phyloP scores from a whole-genome alignment of 305 asterid genomes.

The Lippia alba region DNA sequence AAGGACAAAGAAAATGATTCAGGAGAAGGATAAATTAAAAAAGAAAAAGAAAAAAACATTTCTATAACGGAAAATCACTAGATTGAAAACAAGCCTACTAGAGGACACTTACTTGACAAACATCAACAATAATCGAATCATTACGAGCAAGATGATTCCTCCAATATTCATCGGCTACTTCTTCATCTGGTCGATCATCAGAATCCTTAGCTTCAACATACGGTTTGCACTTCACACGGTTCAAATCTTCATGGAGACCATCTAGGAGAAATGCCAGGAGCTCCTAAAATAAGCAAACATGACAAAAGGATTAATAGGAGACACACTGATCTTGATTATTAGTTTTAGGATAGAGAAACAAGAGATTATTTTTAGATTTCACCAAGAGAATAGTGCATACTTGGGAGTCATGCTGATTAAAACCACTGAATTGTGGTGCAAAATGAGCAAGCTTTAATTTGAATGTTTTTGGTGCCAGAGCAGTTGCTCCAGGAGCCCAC shows the following conservation, averaged over 20 bases:
- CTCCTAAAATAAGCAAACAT: conserved; percentile 60
- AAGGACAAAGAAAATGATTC: conserved; percentile 13
- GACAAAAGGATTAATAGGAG: conserved; percentile 32
- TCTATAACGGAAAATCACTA: conserved; percentile 14
- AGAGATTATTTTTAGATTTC: conserved; percentile 19
- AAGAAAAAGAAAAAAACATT: conserved; percentile 26
- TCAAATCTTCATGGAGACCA: conserved; percentile 98
- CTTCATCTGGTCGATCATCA: conserved; percentile 84
- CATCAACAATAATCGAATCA: conserved; percentile 93
- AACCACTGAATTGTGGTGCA: conserved; percentile 98
- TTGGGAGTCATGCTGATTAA: conserved; percentile 98
- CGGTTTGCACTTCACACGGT: conserved; percentile 94
- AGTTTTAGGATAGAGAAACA: conserved; percentile 4
- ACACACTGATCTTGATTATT: conserved; percentile 4
- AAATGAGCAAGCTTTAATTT: conserved; percentile 93
- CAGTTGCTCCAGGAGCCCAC: conserved; percentile 94
- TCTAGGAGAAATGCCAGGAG: conserved; percentile 92
- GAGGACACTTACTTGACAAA: conserved; percentile 74
- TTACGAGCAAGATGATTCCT: conserved; percentile 93
- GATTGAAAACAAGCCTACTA: conserved; percentile 14
- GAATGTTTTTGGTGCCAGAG: conserved; percentile 88
- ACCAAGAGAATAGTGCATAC: conserved; percentile 52
- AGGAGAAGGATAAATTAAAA: conserved; percentile 21
- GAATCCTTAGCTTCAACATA: conserved; percentile 89
- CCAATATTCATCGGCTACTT: conserved; percentile 95